A percentile compares a stretch with the other conserved stretches of the same genome.
Conservation (phyloP, 176 grass and related monocot species). For the Olyra latifolia region DNA sequence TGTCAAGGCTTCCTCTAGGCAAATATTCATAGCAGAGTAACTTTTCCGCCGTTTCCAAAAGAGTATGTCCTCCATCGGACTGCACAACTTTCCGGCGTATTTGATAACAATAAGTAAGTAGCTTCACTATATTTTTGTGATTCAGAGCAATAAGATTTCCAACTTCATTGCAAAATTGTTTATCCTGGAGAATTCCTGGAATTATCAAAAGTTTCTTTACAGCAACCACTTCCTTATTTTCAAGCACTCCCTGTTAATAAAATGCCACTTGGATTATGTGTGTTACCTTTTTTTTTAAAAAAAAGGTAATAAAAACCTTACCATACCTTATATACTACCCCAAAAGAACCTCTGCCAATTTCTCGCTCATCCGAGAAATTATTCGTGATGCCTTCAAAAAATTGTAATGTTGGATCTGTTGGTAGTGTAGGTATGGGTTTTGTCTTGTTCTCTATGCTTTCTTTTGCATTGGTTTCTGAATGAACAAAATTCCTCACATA, state of each 20-base stretch:
- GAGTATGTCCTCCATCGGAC: neutral
- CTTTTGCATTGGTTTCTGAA: neutral
- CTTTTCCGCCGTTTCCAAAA: neutral
- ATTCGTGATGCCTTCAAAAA: neutral
- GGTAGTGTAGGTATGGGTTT: neutral
- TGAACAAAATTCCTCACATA: neutral
- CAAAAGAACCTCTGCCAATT: slow-evolving; percentile 27
- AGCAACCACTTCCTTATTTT: neutral
- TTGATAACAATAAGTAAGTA: slow-evolving; percentile 30
- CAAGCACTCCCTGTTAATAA: slow-evolving; percentile 16
- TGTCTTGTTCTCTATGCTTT: neutral
- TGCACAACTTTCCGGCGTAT: neutral
- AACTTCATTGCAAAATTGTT: slow-evolving; percentile 19
- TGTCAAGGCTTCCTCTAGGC: slow-evolving; percentile 25
- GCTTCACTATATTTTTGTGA: slow-evolving; percentile 22
- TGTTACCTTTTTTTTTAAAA: too few species aligned
- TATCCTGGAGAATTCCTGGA: neutral
- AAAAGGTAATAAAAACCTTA: neutral
- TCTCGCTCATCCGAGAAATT: neutral
- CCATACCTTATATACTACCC: slow-evolving; percentile 36
- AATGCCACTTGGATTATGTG: neutral
- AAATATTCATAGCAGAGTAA: slow-evolving; percentile 37
- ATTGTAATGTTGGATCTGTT: neutral
- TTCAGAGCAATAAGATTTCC: slow-evolving; percentile 3
- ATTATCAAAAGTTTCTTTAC: slow-evolving; percentile 21